Evolutionary conservation across 108 stramenopile genomes (phyloP).

Genomic region (Pseudonitzschia pungens): DNA sequence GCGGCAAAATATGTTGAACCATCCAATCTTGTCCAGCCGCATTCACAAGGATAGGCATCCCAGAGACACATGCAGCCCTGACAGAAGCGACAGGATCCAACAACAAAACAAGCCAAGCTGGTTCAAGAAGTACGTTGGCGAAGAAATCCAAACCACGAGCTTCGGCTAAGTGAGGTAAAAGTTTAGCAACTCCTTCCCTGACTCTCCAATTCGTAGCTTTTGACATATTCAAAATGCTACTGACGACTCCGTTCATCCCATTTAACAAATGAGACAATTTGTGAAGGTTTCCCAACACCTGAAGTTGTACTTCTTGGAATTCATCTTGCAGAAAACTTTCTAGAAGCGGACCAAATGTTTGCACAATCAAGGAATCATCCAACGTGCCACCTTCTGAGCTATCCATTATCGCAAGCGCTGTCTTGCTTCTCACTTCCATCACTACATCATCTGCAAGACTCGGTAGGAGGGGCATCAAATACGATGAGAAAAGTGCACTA

Average conservation of each 20-base stretch:
- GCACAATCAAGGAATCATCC: conserved; percentile 73
- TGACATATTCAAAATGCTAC: conserved; percentile 76
- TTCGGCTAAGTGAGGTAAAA: conserved; percentile 84
- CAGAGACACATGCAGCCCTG: conserved; percentile 66
- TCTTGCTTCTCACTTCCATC: conserved; percentile 61
- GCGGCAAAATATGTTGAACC: conserved; percentile 64
- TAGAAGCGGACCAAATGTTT: conserved; percentile 76
- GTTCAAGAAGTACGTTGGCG: conserved; percentile 71
- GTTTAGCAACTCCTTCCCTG: conserved; percentile 69
- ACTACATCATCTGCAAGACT: conserved; percentile 63
- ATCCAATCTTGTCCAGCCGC: conserved; percentile 85
- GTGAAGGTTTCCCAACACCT: conserved; percentile 82
- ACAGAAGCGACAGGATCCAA: conserved; percentile 83
- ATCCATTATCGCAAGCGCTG: conserved; percentile 78
- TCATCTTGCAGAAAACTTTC: conserved; percentile 86
- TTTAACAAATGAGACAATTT: conserved; percentile 75
- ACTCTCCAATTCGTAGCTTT: conserved; percentile 88
- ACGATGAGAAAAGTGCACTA: conserved; percentile 61
- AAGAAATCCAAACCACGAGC: conserved; percentile 80
- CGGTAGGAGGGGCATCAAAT: conserved; percentile 70
- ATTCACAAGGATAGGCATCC: conserved; percentile 68
- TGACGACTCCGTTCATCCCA: conserved; percentile 81
- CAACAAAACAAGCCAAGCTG: conserved; percentile 78
- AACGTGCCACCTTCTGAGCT: conserved; percentile 68
- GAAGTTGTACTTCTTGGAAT: conserved; percentile 89